Percentiles rank a stretch among this genome's conserved stretches.
These are phyloP conservation scores for Alternaria arborescens DNA, from an alignment of 2,329 filamentous ascomycete genomes.

Conservation along the genomic window DNA sequence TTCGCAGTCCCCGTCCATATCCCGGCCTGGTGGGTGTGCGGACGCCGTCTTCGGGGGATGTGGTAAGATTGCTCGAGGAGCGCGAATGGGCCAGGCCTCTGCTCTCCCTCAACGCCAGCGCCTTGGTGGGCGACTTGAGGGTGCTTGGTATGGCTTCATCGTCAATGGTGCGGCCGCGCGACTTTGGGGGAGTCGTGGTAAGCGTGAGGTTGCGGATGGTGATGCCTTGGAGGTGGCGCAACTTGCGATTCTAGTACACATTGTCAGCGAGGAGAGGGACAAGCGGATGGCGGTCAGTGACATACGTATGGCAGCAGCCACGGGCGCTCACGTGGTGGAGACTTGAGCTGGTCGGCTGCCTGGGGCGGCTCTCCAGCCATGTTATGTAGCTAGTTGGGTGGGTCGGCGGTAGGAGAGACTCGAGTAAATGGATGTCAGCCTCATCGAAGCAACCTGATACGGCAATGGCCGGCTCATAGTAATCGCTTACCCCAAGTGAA, in stretches of 20 bases:
- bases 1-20: slow-evolving; percentile 52
- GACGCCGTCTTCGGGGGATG: slow-evolving; percentile 29
- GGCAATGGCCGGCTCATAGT: slow-evolving; percentile 23
- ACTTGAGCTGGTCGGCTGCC: slow-evolving; percentile 19
- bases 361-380: slow-evolving; percentile 31
- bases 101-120: slow-evolving; percentile 62
- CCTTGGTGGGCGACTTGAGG: slow-evolving; percentile 72
- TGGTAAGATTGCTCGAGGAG: slow-evolving; percentile 64
- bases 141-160: slow-evolving; percentile 76
- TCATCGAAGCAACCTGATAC: slow-evolving; percentile 15
- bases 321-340: slow-evolving; percentile 45
- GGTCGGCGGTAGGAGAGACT: slow-evolving; percentile 1
- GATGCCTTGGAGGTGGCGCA: slow-evolving; percentile 87
- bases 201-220: slow-evolving; percentile 87
- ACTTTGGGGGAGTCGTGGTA: slow-evolving; percentile 56
- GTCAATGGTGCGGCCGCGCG: slow-evolving; percentile 72
- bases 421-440: neutral
- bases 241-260: slow-evolving; percentile 74
- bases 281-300: neutral
- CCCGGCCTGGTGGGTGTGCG: slow-evolving; percentile 45
- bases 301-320: slow-evolving; percentile 51
- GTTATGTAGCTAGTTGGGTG: slow-evolving; percentile 25
- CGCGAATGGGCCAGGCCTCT: slow-evolving; percentile 64
- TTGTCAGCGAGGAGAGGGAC: too few relatives aligned
- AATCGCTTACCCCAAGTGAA: slow-evolving; percentile 7